Conservation (phyloP, 257 asterid species). For the Plantago major region DNA sequence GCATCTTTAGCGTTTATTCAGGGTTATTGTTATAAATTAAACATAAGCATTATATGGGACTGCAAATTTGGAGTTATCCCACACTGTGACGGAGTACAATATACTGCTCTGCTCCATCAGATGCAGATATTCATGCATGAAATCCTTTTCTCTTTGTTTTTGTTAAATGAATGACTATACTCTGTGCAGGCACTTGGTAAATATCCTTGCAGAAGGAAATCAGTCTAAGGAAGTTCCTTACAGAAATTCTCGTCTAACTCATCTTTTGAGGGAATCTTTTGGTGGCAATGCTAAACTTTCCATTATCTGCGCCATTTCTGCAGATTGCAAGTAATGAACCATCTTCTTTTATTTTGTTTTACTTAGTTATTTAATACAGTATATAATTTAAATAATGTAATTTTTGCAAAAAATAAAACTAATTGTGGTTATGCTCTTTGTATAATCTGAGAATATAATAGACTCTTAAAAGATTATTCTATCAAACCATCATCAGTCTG, state of each 20-base stretch:
- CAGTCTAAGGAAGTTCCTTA: conserved; percentile 41
- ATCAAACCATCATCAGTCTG: background rate
- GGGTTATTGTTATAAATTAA: background rate
- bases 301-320: conserved; percentile 60
- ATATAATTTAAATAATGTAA: too few relatives aligned
- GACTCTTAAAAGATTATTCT: too few relatives aligned
- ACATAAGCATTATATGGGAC: background rate
- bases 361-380: too few relatives aligned
- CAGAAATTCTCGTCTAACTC: conserved; percentile 61
- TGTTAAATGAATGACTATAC: conserved; percentile 19
- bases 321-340: conserved; percentile 53
- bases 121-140: background rate
- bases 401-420: too few relatives aligned
- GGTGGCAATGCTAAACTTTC: conserved; percentile 88
- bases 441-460: too few relatives aligned
- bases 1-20: conserved; percentile 13
- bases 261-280: conserved; percentile 71
- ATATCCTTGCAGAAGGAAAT: conserved; percentile 46
- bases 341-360: background rate
- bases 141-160: background rate
- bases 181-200: conserved; percentile 66
- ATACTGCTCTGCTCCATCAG: too few relatives aligned
- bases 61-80: too few relatives aligned
- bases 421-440: too few relatives aligned
- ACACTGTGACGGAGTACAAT: too few relatives aligned